Conservation (phyloP, 2,329 filamentous ascomycete genomes). For the Cercospora brassicicola region DNA sequence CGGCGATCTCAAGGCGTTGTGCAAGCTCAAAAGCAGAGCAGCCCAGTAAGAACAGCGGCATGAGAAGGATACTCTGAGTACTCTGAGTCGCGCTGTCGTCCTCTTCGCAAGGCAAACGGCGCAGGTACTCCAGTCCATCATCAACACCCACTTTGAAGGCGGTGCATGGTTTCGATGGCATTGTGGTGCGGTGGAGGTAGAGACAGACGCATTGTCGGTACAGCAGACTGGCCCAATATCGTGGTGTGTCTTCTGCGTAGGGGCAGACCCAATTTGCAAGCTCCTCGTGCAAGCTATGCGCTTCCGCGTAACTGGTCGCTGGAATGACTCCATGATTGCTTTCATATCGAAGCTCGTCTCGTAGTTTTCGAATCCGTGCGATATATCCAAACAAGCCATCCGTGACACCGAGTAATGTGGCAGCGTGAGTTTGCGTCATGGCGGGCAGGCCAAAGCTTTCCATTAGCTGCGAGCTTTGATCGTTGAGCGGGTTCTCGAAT, state of each 20-base stretch:
- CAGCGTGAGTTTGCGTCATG: conserved; percentile 56
- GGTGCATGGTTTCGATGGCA: conserved; percentile 54
- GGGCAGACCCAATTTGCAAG: conserved; percentile 73
- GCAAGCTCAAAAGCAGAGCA: conserved; percentile 59
- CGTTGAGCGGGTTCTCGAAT: conserved; percentile 43
- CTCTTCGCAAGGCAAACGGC: conserved; percentile 47
- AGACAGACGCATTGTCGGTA: conserved; percentile 65
- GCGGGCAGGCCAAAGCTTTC: conserved; percentile 56
- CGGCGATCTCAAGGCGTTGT: conserved; percentile 57
- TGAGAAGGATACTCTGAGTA: conserved; percentile 60
- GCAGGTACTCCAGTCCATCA: conserved; percentile 58
- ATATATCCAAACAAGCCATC: conserved; percentile 80
- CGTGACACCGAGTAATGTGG: conserved; percentile 72
- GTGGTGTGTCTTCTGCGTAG: conserved; percentile 53
- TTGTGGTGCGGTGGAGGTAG: conserved; percentile 62
- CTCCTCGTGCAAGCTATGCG: conserved; percentile 71
- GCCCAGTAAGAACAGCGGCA: conserved; percentile 62
- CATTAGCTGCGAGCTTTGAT: conserved; percentile 53
- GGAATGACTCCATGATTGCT: conserved; percentile 60
- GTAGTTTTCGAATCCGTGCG: conserved; percentile 73
- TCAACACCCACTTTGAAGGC: conserved; percentile 60
- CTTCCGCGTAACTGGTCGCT: conserved; percentile 70
- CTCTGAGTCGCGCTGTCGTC: conserved; percentile 53
- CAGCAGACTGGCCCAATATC: conserved; percentile 58
- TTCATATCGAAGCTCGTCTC: conserved; percentile 70